Conservation (phyloP, 2,329 filamentous ascomycete species). For the Fusarium burgessii region DNA sequence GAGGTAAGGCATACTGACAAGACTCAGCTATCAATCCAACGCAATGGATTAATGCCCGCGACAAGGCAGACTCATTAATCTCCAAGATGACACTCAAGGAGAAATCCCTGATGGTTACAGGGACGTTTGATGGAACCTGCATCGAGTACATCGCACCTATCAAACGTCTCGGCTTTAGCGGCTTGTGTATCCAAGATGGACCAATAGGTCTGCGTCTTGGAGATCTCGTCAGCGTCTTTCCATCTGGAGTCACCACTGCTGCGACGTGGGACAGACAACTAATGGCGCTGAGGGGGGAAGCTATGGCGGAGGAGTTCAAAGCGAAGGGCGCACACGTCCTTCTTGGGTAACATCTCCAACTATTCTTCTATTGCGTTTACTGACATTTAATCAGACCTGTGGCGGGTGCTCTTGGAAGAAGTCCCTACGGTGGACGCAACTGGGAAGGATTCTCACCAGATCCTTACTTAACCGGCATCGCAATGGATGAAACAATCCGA, state of each 20-base stretch:
- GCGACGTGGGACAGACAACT: slow-evolving; percentile 76
- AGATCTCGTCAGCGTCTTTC: slow-evolving; percentile 60
- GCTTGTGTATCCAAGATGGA: slow-evolving; percentile 57
- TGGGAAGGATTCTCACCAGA: slow-evolving; percentile 75
- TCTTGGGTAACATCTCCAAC: slow-evolving; percentile 66
- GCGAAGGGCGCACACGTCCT: slow-evolving; percentile 79
- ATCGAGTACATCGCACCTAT: slow-evolving; percentile 54
- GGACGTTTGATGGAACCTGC: slow-evolving; percentile 48
- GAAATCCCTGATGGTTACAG: slow-evolving; percentile 51
- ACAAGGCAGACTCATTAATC: slow-evolving; percentile 7
- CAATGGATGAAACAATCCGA: slow-evolving; percentile 51
- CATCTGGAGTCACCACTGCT: slow-evolving; percentile 71
- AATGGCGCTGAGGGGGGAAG: slow-evolving; percentile 70
- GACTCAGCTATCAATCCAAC: not conserved
- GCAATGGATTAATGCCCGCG: not conserved
- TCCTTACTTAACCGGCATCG: slow-evolving; percentile 73
- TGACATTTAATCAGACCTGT: slow-evolving; percentile 71
- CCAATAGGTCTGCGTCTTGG: slow-evolving; percentile 47
- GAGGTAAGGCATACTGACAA: not conserved
- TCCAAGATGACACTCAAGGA: slow-evolving; percentile 47
- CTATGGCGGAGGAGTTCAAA: slow-evolving; percentile 70
- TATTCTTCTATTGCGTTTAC: slow-evolving; percentile 77
- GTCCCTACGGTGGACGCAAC: slow-evolving; percentile 66
- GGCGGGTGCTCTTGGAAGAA: slow-evolving; percentile 56
- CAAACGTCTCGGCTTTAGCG: slow-evolving; percentile 56